Conservation (phyloP, 495 filamentous ascomycete genomes). For the Lasiosphaeriaceae sp. region DNA sequence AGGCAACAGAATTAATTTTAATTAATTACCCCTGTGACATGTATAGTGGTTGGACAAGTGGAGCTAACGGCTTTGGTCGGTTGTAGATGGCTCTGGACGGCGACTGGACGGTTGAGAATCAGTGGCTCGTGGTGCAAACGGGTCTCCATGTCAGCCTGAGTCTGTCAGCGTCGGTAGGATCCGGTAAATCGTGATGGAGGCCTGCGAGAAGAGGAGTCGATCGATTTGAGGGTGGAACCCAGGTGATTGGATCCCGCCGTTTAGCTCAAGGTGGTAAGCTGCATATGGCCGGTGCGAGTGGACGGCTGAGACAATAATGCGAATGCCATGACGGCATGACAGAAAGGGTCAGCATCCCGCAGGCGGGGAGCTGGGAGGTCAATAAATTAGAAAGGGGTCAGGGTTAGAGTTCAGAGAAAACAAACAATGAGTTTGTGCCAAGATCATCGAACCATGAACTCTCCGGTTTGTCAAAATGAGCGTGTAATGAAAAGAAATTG, state of each 20-base stretch:
- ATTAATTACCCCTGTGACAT: not conserved
- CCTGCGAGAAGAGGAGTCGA: not conserved
- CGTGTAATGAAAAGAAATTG: too few relatives aligned
- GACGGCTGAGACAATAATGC: not conserved
- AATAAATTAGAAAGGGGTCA: too few relatives aligned
- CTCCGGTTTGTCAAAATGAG: too few relatives aligned
- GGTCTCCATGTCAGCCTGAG: conserved; percentile 6
- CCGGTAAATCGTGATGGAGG: not conserved
- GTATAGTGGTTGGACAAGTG: not conserved
- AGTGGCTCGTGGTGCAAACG: conserved; percentile 12
- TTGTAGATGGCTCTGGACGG: conserved; percentile 3
- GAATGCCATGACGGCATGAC: not conserved
- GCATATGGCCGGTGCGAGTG: not conserved
- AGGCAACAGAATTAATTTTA: not conserved
- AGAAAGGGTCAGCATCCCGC: not conserved
- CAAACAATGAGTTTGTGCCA: too few relatives aligned
- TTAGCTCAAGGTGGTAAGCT: not conserved
- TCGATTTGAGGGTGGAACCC: not conserved
- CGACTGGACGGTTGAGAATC: conserved; percentile 11
- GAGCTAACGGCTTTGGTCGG: not conserved
- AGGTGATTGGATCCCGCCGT: too few relatives aligned
- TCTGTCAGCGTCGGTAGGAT: conserved; percentile 2
- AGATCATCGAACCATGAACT: too few relatives aligned
- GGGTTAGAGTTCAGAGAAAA: too few relatives aligned
- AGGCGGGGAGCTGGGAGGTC: too few relatives aligned